Conservation (phyloP, 169 alveolate species). For the Cryptosporidium muris region DNA sequence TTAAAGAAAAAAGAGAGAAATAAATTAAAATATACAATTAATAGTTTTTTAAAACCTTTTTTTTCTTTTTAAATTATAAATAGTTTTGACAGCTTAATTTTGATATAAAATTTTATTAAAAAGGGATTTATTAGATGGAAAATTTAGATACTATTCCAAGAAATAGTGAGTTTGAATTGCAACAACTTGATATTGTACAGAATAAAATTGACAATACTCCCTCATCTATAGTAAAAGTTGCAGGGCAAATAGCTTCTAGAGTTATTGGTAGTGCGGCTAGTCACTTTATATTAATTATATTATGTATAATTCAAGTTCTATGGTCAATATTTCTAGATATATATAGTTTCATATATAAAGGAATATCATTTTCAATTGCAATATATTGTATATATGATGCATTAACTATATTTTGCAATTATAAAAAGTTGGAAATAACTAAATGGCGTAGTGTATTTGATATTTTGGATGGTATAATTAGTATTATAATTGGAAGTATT, state of each 20-base stretch:
- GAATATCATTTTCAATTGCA: constrained; percentile 1
- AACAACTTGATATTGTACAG: too few relatives aligned
- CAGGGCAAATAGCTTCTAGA: constrained; percentile 8
- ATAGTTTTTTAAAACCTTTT: too few relatives aligned
- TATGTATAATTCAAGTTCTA: constrained; percentile 23
- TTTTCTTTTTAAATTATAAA: too few relatives aligned
- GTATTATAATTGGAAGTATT: too few relatives aligned
- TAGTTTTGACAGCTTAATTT: too few relatives aligned
- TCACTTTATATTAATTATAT: constrained; percentile 26
- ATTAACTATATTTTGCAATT: constrained; percentile 5
- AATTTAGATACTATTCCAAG: too few relatives aligned
- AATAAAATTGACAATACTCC: too few relatives aligned
- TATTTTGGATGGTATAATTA: background rate
- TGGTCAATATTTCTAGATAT: background rate
- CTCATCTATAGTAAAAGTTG: constrained; percentile 7
- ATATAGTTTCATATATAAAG: background rate
- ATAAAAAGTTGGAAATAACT: constrained; percentile 10
- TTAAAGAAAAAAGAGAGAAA: too few relatives aligned
- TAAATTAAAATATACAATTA: too few relatives aligned
- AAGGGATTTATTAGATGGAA: too few relatives aligned
- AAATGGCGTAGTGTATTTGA: constrained; percentile 14
- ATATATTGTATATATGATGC: constrained; percentile 51
- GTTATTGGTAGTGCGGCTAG: constrained; percentile 26
- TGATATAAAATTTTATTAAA: too few relatives aligned
- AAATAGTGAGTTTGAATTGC: too few relatives aligned